Base-by-base conservation (phyloP, 2,329 filamentous ascomycete genomes). In the Claviceps arundinis region DNA sequence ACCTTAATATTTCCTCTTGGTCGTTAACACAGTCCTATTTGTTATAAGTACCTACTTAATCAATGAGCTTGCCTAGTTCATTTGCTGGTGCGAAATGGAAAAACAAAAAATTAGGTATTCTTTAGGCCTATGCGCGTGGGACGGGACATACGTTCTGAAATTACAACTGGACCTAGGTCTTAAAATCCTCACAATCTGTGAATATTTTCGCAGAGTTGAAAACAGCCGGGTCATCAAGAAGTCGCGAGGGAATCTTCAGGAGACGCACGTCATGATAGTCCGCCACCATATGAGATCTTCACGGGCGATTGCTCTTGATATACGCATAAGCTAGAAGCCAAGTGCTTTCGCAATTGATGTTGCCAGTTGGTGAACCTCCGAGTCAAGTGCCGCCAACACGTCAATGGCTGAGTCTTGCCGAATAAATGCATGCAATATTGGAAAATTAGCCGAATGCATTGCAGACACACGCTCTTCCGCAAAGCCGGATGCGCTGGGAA, bases 381-480 rank as follows among this genome's bases (percentile, higher is more conserved):
- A 5, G 4, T 19, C 24, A 11, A 34, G 30, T 34, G 30, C 38
- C 30, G 34, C 41, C 30, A 42, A 43, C 8, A 26, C 13, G 7
- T 24, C 34, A 6, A 45, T 11, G 41, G 46, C n/a, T 42, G 9
- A 8, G 6, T 11, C n/a, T 43, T 45, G 30, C 48, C 48, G 48
- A 26, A 26, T 8, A 24, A 4, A 22, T 14, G 14, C 17, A 45
- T 38, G 16, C 19, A 14, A 22, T 45, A 46, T 50, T 45, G 42
- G 42, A 40, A 34, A 13, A 30, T 17, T 46, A 50, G 30, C 42
- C 49, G 42, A 50, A 45, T 37, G 22, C 17, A 38, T 40, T 30
- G 49, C 48, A 50, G 24, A 38, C 48, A 45, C 41, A 17, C 48
- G 49, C 17, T 46, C 24, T 46, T 38, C 30, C 49, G 43, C 17